Percentiles rank a stretch among this genome's conserved stretches.
These are phyloP conservation scores for Lichtheimia ornata DNA, from an alignment of 371 early-diverging fungal species.

Conservation along the genomic window DNA sequence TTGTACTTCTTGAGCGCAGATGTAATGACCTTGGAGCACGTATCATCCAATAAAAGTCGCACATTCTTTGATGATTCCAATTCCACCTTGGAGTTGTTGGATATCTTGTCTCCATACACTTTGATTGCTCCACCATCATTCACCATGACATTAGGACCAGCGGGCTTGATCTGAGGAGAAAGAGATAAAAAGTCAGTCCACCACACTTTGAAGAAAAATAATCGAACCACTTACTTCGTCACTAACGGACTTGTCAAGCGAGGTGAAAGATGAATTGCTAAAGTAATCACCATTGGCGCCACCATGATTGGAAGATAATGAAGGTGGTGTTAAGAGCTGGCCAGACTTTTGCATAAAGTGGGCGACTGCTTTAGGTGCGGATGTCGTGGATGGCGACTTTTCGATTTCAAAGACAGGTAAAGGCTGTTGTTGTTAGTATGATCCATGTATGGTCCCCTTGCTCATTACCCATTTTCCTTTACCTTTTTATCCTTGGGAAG, in stretches of 20 bases:
- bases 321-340: conserved; percentile 24
- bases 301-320: conserved; percentile 1
- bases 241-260: background rate
- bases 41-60: conserved; percentile 78
- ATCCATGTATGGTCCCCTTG: no score
- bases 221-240: conserved; percentile 2
- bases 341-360: conserved; percentile 14
- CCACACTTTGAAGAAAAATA: background rate
- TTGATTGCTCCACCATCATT: conserved; percentile 75
- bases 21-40: conserved; percentile 84
- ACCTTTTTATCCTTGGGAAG: conserved; percentile 65
- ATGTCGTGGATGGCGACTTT: conserved; percentile 20
- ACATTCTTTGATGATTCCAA: conserved; percentile 86
- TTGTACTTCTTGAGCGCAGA: conserved; percentile 91
- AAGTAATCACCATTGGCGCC: conserved; percentile 8
- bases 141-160: conserved; percentile 35
- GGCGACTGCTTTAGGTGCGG: conserved; percentile 14
- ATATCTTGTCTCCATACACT: conserved; percentile 69
- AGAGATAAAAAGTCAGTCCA: background rate
- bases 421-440: conserved; percentile 7
- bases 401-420: conserved; percentile 20
- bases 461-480: no score
- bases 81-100: conserved; percentile 58
- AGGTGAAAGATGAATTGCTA: conserved; percentile 7
- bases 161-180: conserved; percentile 10